Base-by-base conservation (phyloP, 345 rosid genomes). In the Triadica sebifera region DNA sequence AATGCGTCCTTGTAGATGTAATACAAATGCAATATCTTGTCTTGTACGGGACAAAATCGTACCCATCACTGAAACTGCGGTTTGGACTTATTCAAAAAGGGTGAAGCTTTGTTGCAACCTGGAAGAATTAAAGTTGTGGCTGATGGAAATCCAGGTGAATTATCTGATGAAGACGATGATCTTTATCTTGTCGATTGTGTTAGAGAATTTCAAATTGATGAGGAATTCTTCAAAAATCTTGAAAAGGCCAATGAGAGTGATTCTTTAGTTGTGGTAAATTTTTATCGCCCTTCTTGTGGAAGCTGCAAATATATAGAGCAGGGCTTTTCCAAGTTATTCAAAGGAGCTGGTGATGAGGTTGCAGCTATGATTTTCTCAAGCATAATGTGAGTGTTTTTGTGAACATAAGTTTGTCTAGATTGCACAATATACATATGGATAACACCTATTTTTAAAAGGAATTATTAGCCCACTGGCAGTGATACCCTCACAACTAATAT, bases 281-380 rank as follows among this genome's bases (percentile, higher is more conserved):
- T 90, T 70, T 94, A 74, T 75, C 89, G 93, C 64, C 89, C 93
- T 55, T 85, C 97, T 24, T 94, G 97, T 74, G 97, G 97, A 64
- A 89, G 98, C 81, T 94, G 95, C 82, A 94, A 88, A 81, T 94
- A 94, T 78, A 94, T 94, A 46, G 97, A 88, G 83, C 92, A 92
- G 60, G 97, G 97, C 6, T 92, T 94, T 70, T 77, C 93, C 19
- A 91, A 89, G 81, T 79, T 94, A 57, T 92, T 94, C 85, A 89
- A 84, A 79, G 87, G 87, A 59, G 78, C 97, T 41, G 91, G 95
- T 57, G 90, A 91, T 78, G 74, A 89, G 76, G 89, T 84, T 47
- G 92, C 93, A 76, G 74, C 89, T 0, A 92, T 92, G 24, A 88
- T 91, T 83, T 91, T 92, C 93, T 86, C 91, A 56, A 91, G 87